Percentiles rank a stretch among this genome's conserved stretches.
Conservation (phyloP, 371 early-diverging fungal species). For the Entomophthora muscae region DNA sequence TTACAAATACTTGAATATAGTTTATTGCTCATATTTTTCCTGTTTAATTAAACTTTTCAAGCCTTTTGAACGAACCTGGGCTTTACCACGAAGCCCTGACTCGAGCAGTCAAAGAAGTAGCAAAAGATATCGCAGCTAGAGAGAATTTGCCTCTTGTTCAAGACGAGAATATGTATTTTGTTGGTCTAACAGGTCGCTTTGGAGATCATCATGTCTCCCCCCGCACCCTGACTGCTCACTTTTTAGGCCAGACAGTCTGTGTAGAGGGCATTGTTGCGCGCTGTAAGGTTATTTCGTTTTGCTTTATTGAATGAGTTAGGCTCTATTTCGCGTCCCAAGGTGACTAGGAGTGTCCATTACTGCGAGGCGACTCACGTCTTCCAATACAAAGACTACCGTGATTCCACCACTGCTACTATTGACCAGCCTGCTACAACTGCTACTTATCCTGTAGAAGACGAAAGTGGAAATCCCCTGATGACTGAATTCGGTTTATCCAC, state of each 20-base stretch:
- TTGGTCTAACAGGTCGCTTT: slow-evolving; percentile 90
- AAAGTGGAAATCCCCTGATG: slow-evolving; percentile 74
- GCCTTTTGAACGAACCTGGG: slow-evolving; percentile 53
- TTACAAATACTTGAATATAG: too few relatives aligned
- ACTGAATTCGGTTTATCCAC: slow-evolving; percentile 92
- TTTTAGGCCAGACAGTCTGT: slow-evolving; percentile 81
- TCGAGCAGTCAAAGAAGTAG: slow-evolving; percentile 68
- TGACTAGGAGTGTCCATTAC: slow-evolving; percentile 88
- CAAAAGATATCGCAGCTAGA: slow-evolving; percentile 34
- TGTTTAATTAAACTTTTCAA: too few relatives aligned
- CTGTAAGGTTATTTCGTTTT: slow-evolving; percentile 28
- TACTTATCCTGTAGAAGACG: slow-evolving; percentile 77
- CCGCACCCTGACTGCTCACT: slow-evolving; percentile 65
- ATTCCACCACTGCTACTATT: slow-evolving; percentile 41
- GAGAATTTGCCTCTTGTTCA: slow-evolving; percentile 17
- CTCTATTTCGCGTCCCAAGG: slow-evolving; percentile 95
- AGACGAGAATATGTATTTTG: slow-evolving; percentile 31
- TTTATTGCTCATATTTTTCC: too few relatives aligned
- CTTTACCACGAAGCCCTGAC: slow-evolving; percentile 37
- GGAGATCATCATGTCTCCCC: slow-evolving; percentile 84
- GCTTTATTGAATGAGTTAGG: slow-evolving; percentile 20
- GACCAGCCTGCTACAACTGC: slow-evolving; percentile 39
- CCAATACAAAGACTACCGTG: slow-evolving; percentile 78
- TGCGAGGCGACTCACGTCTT: slow-evolving; percentile 68
- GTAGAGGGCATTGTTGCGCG: slow-evolving; percentile 98